These are phyloP conservation scores for Mollisia scopiformis DNA, from an alignment of 2,329 filamentous ascomycete genomes.

Conservation along the genomic window DNA sequence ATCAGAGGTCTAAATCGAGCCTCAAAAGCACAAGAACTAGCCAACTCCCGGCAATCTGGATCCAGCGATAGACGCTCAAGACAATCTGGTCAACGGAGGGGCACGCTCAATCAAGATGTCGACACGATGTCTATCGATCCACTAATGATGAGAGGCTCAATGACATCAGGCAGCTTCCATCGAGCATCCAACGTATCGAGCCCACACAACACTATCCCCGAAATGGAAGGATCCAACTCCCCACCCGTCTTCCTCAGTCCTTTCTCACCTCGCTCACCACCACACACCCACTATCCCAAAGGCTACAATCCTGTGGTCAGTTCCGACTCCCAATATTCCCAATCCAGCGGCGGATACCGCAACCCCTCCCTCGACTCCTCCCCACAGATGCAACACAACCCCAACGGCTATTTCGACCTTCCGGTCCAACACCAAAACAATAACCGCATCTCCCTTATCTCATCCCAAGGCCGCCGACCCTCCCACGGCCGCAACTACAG, in stretches of 20 bases:
- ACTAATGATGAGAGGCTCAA: constrained; percentile 31
- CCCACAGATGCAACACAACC: constrained; percentile 19
- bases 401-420: constrained; percentile 26
- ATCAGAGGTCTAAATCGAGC: constrained; percentile 49
- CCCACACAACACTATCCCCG: constrained; percentile 17
- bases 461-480: constrained; percentile 17
- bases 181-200: constrained; percentile 16
- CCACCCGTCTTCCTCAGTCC: constrained; percentile 26
- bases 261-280: constrained; percentile 22
- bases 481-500: constrained; percentile 30
- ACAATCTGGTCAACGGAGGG: constrained; percentile 3
- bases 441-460: constrained; percentile 19
- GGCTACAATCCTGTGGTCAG: constrained; percentile 28
- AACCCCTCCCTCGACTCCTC: constrained; percentile 22
- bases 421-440: constrained; percentile 13
- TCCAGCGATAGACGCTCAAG: constrained; percentile 20
- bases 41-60: constrained; percentile 22
- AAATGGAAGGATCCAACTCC: constrained; percentile 17
- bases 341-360: constrained; percentile 15
- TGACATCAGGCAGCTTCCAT: constrained; percentile 20
- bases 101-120: constrained; percentile 17
- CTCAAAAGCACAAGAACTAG: constrained; percentile 38
- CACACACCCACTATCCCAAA: constrained; percentile 16
- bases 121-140: constrained; percentile 34
- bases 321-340: constrained; percentile 21